Percentiles rank a stretch among this genome's conserved stretches.
Conservation (phyloP, 768 basidiomycete genomes). For the Amanita pseudoporphyria region DNA sequence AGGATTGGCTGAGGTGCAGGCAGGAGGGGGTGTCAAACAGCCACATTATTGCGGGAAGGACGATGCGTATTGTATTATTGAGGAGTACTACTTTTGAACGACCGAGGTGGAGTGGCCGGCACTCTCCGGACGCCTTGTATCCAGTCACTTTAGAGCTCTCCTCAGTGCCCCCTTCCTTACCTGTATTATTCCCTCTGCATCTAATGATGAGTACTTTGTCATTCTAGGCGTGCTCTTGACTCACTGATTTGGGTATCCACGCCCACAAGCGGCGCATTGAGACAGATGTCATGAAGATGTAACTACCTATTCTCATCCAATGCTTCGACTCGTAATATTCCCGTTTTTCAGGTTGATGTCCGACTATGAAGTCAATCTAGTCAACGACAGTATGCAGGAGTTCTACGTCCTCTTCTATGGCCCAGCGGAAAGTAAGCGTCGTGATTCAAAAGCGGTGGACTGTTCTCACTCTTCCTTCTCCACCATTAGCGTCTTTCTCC, state of each 20-base stretch:
- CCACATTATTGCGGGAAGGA: constrained; percentile 50
- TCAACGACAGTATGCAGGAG: constrained; percentile 98
- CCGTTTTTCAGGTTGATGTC: constrained; percentile 77
- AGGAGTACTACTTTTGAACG: constrained; percentile 48
- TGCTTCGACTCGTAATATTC: constrained; percentile 6
- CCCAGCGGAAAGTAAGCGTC: constrained; percentile 76
- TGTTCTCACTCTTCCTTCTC: constrained; percentile 28
- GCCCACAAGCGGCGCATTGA: constrained; percentile 91
- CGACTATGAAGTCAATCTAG: constrained; percentile 94
- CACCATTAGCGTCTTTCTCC: constrained; percentile 96
- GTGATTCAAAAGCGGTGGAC: neutral
- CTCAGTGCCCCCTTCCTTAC: constrained; percentile 9
- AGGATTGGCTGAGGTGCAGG: constrained; percentile 12
- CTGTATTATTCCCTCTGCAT: constrained; percentile 6
- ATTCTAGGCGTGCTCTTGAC: neutral
- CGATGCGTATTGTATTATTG: constrained; percentile 59
- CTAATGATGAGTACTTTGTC: constrained; percentile 51
- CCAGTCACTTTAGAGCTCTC: neutral
- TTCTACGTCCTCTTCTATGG: constrained; percentile 96
- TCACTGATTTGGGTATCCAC: constrained; percentile 16
- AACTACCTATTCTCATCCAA: constrained; percentile 16
- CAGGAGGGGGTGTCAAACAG: neutral
- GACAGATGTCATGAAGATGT: constrained; percentile 99
- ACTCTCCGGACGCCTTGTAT: constrained; percentile 7
- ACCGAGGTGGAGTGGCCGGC: constrained; percentile 4